phyloP scores from a whole-genome alignment of 2,329 filamentous ascomycete species.

The Colletotrichum australisinense region DNA sequence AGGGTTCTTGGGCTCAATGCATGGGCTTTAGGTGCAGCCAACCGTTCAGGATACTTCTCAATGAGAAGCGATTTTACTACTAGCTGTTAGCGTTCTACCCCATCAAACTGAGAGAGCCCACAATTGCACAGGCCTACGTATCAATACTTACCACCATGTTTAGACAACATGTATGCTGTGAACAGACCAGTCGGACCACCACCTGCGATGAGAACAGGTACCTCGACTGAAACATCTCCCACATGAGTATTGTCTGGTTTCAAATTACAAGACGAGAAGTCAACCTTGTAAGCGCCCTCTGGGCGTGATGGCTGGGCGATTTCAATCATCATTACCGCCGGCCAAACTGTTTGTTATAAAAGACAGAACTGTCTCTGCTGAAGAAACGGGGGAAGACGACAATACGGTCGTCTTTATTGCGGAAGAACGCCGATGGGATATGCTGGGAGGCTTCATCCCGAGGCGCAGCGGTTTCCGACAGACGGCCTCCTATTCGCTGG shows the following conservation, averaged over 20 bases:
- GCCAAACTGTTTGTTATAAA: background rate
- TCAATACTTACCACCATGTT: constrained; percentile 25
- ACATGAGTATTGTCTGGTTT: background rate
- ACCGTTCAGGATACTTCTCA: constrained; percentile 44
- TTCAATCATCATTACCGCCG: background rate
- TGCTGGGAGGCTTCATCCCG: background rate
- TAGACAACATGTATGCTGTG: constrained; percentile 45
- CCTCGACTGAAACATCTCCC: constrained; percentile 31
- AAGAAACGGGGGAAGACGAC: background rate
- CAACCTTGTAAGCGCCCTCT: background rate
- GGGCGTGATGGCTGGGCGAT: background rate
- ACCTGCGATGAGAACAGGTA: constrained; percentile 49
- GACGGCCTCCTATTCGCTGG: background rate
- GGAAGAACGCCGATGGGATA: background rate
- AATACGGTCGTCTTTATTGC: background rate
- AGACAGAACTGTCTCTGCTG: background rate
- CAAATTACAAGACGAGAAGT: background rate
- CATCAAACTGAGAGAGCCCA: constrained; percentile 17
- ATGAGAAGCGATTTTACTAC: constrained; percentile 43
- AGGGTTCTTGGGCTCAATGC: constrained; percentile 32
- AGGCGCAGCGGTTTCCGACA: background rate
- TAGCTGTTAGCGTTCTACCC: constrained; percentile 5
- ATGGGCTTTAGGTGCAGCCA: constrained; percentile 42
- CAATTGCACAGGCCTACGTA: background rate
- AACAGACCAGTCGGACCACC: constrained; percentile 50